Evolutionary conservation across 2,329 filamentous ascomycete genomes (phyloP), one percentile per base, ranked within the genome.

Genomic region (Colletotrichum sojae): DNA sequence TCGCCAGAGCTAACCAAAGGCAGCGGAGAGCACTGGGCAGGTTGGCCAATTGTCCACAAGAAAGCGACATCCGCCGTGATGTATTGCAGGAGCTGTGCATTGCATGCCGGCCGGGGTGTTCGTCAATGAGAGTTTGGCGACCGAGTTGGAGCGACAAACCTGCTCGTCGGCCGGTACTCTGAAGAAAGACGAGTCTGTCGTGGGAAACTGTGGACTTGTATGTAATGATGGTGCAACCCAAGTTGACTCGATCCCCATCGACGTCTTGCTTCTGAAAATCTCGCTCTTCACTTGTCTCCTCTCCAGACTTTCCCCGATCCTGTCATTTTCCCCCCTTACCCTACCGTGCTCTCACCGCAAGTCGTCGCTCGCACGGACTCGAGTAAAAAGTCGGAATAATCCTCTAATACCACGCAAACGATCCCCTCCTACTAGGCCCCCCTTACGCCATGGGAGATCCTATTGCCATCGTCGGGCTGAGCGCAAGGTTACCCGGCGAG

Each of bases 381-480:
- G 45, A n/a, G 16, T 20, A 25, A 1, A 12, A 18, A 49, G 46
- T 13, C 6, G 18, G 2, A 22, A 12, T 12, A 49, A 20, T n/a
- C n/a, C 46, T 13, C 18, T 9, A 18, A 12, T 20, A 8, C 2
- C 13, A 49, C 46, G n/a, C 12, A 49, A 5, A 12, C 46, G 31
- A 36, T 2, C 10, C 2, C 31, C 31, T 36, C 31, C 31, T 36
- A 13, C 46, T 6, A 27, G 20, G 6, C 9, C 25, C 13, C 20
- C 13, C 49, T 62, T 27, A 62, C 36, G 70, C 55, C 39, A 72
- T 71, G 70, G 66, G 68, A 48, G 75, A 75, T 69, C 82, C 83
- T n/a, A 78, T 85, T 54, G 83, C 83, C 73, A 81, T 85, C 20
- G 77, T 85, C 12, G 84, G 84, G 69, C 82, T 85, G 77, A 79